Evolutionary conservation across 139 green algal genomes (phyloP).

Genomic region (Coccomyxa sp.): DNA sequence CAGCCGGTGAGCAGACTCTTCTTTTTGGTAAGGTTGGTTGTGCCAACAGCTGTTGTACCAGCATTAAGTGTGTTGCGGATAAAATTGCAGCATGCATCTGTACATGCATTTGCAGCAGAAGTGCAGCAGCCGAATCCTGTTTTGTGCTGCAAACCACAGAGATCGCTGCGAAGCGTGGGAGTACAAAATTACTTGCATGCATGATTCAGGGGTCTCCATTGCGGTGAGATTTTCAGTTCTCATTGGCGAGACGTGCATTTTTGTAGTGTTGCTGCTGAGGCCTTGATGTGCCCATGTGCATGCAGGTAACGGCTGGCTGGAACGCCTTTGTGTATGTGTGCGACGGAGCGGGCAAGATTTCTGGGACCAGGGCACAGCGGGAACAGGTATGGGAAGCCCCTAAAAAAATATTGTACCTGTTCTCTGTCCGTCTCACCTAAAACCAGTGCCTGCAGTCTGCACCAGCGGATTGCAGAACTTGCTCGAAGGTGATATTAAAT

Average conservation of each 20-base stretch:
- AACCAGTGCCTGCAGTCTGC: neutral
- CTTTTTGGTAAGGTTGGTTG: neutral
- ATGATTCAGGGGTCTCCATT: too few relatives aligned
- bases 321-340: constrained; percentile 78
- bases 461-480: neutral
- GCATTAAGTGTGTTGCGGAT: neutral
- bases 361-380: constrained; percentile 28
- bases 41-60: too few relatives aligned
- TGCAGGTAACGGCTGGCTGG: constrained; percentile 37
- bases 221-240: neutral
- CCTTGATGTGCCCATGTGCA: neutral
- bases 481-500: neutral
- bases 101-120: neutral
- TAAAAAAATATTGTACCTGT: neutral
- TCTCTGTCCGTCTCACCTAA: neutral
- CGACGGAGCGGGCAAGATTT: constrained; percentile 61
- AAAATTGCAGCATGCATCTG: neutral
- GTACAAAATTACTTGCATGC: too few relatives aligned
- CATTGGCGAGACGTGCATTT: neutral
- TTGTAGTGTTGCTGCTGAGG: constrained; percentile 62
- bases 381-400: constrained; percentile 35
- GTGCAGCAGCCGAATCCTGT: neutral
- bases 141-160: neutral
- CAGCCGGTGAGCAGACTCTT: constrained; percentile 29
- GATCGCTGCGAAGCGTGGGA: neutral